Conservation (phyloP, 805 yeast genomes). For the Saccharomyces paradoxus region DNA sequence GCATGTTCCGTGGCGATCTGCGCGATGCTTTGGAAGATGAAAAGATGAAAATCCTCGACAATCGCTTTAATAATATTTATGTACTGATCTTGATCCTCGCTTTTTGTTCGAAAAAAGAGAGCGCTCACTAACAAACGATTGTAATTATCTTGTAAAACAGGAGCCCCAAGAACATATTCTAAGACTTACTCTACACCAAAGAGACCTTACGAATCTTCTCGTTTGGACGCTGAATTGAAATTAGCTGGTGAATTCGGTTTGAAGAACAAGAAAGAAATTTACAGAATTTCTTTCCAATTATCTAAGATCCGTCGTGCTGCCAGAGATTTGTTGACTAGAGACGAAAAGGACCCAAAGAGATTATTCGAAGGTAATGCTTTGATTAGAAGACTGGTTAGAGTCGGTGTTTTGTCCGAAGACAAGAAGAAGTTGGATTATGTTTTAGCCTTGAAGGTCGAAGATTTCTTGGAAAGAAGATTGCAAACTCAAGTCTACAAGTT, state of each 20-base stretch:
- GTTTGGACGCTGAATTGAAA: slow-evolving; percentile 98
- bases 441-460: slow-evolving; percentile 95
- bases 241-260: slow-evolving; percentile 99
- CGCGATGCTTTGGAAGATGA: slow-evolving; percentile 1
- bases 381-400: slow-evolving; percentile 98
- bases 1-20: background rate
- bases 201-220: slow-evolving; percentile 98
- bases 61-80: background rate
- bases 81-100: background rate
- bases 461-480: slow-evolving; percentile 99
- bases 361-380: slow-evolving; percentile 99
- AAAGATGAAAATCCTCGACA: background rate
- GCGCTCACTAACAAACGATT: slow-evolving; percentile 9
- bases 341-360: slow-evolving; percentile 99
- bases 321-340: slow-evolving; percentile 99
- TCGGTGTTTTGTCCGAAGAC: slow-evolving; percentile 98
- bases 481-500: slow-evolving; percentile 99
- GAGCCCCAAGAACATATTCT: slow-evolving; percentile 99
- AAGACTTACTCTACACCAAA: slow-evolving; percentile 99
- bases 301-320: slow-evolving; percentile 99
- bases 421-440: slow-evolving; percentile 99
- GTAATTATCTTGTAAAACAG: slow-evolving; percentile 32
- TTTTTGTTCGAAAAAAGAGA: background rate
- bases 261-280: slow-evolving; percentile 99
- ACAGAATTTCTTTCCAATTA: slow-evolving; percentile 98